A percentile compares a stretch with the other conserved stretches of the same genome.
These are phyloP conservation scores for Yamadazyma spencermartinsiae DNA, from an alignment of 1,139 yeast species.

Conservation along the genomic window DNA sequence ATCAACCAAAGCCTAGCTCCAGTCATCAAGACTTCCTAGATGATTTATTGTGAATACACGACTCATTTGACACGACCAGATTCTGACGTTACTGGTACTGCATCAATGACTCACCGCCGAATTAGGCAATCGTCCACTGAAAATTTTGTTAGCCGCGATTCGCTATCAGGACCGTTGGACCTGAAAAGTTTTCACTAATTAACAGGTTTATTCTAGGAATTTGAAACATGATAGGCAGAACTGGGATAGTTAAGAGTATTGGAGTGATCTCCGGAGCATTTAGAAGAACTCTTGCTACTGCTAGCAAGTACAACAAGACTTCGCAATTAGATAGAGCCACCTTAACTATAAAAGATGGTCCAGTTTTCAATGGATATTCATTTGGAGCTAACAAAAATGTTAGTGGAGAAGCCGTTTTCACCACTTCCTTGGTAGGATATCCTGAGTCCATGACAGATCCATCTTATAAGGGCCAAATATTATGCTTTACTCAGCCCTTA, in stretches of 20 bases:
- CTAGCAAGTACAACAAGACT: slow-evolving; percentile 38
- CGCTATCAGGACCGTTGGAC: slow-evolving; percentile 25
- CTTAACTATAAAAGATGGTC: slow-evolving; percentile 88
- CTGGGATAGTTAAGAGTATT: neutral
- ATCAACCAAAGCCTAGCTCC: slow-evolving; percentile 3
- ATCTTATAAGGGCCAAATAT: slow-evolving; percentile 91
- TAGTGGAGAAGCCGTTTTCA: slow-evolving; percentile 96
- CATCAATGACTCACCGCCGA: slow-evolving; percentile 26
- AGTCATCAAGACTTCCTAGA: slow-evolving; percentile 21
- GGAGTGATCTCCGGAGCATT: neutral
- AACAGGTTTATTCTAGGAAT: neutral
- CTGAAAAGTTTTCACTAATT: slow-evolving; percentile 7
- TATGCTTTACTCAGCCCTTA: slow-evolving; percentile 94
- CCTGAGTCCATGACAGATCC: slow-evolving; percentile 99
- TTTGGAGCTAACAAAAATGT: slow-evolving; percentile 92
- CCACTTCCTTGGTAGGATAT: slow-evolving; percentile 95
- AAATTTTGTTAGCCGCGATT: slow-evolving; percentile 40
- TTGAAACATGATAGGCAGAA: neutral
- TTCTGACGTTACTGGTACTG: slow-evolving; percentile 1
- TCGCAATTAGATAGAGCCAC: slow-evolving; percentile 76
- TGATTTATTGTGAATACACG: slow-evolving; percentile 17
- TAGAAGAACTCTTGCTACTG: slow-evolving; percentile 32
- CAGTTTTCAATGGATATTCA: slow-evolving; percentile 87
- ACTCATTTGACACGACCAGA: too few species aligned
- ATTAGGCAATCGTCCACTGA: slow-evolving; percentile 28